Conservation (phyloP, 768 basidiomycete species). For the Psilocybe cyanescens region DNA sequence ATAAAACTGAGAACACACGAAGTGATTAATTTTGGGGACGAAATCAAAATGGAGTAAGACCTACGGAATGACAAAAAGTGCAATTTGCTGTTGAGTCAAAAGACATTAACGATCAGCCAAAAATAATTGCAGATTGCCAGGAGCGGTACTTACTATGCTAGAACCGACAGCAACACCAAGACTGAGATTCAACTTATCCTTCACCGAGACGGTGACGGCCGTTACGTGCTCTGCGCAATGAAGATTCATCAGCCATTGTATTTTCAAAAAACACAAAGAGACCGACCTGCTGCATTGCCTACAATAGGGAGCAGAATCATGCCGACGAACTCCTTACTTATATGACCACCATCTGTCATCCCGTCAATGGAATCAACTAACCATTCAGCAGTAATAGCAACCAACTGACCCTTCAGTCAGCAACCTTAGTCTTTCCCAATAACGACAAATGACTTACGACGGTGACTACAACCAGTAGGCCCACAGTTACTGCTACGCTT, state of each 20-base stretch:
- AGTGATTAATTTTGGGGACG: background rate
- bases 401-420: constrained; percentile 43
- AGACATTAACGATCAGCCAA: background rate
- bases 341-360: constrained; percentile 55
- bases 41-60: constrained; percentile 26
- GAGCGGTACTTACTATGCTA: constrained; percentile 60
- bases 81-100: constrained; percentile 66
- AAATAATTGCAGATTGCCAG: background rate
- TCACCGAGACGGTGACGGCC: constrained; percentile 89
- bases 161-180: constrained; percentile 90
- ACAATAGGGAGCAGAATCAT: constrained; percentile 88
- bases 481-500: constrained; percentile 56
- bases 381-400: constrained; percentile 67
- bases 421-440: background rate
- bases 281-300: constrained; percentile 78
- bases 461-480: constrained; percentile 61
- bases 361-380: constrained; percentile 86
- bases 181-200: constrained; percentile 86
- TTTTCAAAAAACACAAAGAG: background rate
- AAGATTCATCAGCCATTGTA: background rate
- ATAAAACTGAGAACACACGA: constrained; percentile 54
- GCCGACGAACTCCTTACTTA: constrained; percentile 85
- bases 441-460: constrained; percentile 51
- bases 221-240: constrained; percentile 74
- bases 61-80: constrained; percentile 84